Base-by-base conservation (phyloP, 257 asterid species). In the Paulownia fortunei region DNA sequence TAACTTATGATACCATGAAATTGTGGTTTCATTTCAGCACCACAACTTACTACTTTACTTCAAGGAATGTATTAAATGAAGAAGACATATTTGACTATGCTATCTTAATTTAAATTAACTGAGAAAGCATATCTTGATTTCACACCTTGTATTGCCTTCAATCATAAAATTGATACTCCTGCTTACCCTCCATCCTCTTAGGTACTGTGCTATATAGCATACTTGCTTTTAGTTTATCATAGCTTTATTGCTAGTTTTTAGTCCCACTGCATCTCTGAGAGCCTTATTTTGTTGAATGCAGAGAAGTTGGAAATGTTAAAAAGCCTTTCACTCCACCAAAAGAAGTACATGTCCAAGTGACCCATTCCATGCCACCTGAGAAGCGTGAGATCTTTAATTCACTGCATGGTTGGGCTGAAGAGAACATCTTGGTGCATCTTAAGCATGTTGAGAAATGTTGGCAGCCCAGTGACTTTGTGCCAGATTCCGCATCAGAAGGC, bases 381-480 rank as follows among this genome's bases (percentile, higher is more conserved):
- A 92, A 90, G 86, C 81, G 56, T 0, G 97, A 92, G 76, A 84
- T 92, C 69, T 90, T 92, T 59, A 49, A 84, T 47, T 90, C 97
- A 10, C 83, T 92, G 64, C 79, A 88, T 3, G 72, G 56, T 71
- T 92, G 95, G 97, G 95, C 95, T 6, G 85, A 87, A 66, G 46
- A 80, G 9, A 83, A 92, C 72, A 52, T 92, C 42, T 79, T 92
- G 84, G 87, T 88, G 76, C 93, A 81, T 76, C 88, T 92, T 32
- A 92, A 90, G 85, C 81, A 76, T 3, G 97, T 89, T 4, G 97
- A 92, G 58, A 90, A 89, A 47, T 82, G 78, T 21, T 92, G 97
- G 97, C 93, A 89, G 80, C 97, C 97, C 8, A 61, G 67, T 11
- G 95, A 92, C 79, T 92, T 90, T 69, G 84, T 92, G 36, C 97